A percentile compares a stretch with the other conserved stretches of the same genome.
phyloP scores from a whole-genome alignment of 2,329 filamentous ascomycete species.

The Aureobasidium sp. region DNA sequence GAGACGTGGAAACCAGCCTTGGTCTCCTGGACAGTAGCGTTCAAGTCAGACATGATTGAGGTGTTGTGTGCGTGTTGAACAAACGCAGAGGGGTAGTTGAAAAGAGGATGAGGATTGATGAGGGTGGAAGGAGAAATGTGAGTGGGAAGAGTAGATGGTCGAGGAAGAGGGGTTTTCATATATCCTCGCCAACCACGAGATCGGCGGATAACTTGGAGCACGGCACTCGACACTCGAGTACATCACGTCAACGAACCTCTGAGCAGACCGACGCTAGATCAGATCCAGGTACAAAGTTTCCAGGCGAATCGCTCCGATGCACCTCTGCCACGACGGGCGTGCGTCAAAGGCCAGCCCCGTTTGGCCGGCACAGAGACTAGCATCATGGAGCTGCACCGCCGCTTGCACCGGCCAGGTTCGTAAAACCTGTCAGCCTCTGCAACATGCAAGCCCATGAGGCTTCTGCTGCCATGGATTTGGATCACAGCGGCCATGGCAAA shows the following conservation, averaged over 20 bases:
- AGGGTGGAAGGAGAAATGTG: background rate
- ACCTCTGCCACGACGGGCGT: conserved; percentile 10
- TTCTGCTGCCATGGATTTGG: conserved; percentile 6
- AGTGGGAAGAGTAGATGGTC: background rate
- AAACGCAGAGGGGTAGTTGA: conserved; percentile 11
- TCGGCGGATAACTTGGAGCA: conserved; percentile 11
- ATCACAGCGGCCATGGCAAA: background rate
- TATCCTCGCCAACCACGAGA: conserved; percentile 1
- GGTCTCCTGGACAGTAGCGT: conserved; percentile 55
- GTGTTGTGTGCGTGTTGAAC: conserved; percentile 19
- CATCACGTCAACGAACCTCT: conserved; percentile 10
- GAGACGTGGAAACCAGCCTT: conserved; percentile 60
- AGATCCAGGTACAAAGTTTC: conserved; percentile 4
- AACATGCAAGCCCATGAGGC: conserved; percentile 1
- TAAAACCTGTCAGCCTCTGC: conserved; percentile 7
- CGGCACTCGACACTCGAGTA: conserved; percentile 10
- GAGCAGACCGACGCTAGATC: conserved; percentile 4
- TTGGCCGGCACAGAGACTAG: conserved; percentile 9
- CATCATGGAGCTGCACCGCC: background rate
- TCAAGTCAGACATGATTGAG: conserved; percentile 58
- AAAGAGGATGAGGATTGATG: conserved; percentile 12
- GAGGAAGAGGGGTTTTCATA: conserved; percentile 11
- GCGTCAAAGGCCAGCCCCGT: conserved; percentile 6
- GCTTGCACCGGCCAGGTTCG: background rate
- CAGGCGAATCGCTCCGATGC: conserved; percentile 11